Evolutionary conservation across 164 flowering plant species (phyloP).

Genomic region (Dillenia suffruticosa): DNA sequence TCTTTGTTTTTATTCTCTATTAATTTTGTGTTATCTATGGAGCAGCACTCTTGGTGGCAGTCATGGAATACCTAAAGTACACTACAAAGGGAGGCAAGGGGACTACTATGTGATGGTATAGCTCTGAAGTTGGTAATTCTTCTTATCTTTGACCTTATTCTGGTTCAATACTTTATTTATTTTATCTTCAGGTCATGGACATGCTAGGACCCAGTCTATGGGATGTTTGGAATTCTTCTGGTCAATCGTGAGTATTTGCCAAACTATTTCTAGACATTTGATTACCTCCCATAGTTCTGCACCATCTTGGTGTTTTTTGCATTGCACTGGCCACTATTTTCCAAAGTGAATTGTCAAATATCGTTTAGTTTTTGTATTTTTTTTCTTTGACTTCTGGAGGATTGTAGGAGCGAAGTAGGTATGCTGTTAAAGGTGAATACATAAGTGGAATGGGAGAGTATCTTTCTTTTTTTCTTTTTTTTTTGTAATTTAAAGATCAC

Average conservation of each 20-base stretch:
- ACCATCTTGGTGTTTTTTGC: too few species aligned
- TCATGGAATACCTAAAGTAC: conserved; percentile 87
- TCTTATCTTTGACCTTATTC: not conserved
- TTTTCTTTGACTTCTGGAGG: too few species aligned
- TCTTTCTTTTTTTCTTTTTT: too few species aligned
- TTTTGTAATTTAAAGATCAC: too few species aligned
- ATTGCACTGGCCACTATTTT: too few species aligned
- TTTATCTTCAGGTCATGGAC: conserved; percentile 76
- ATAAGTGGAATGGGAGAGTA: too few species aligned
- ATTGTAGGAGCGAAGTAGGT: too few species aligned
- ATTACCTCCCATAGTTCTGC: too few species aligned
- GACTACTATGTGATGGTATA: conserved; percentile 88
- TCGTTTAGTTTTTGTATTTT: too few species aligned
- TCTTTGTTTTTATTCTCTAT: conserved; percentile 1
- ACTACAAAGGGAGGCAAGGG: conserved; percentile 85
- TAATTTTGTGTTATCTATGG: conserved; percentile 3
- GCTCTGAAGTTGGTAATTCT: not conserved
- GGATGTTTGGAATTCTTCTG: conserved; percentile 91
- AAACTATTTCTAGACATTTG: too few species aligned
- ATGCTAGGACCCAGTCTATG: conserved; percentile 91
- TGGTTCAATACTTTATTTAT: not conserved
- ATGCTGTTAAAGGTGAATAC: too few species aligned
- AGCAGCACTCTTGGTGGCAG: conserved; percentile 75
- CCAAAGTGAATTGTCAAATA: too few species aligned
- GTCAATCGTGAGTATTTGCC: conserved; percentile 66